Percentiles rank a stretch among this genome's conserved stretches.
Evolutionary conservation across 208 protist species (phyloP).

Genomic region (Novymonas esmeraldas): DNA sequence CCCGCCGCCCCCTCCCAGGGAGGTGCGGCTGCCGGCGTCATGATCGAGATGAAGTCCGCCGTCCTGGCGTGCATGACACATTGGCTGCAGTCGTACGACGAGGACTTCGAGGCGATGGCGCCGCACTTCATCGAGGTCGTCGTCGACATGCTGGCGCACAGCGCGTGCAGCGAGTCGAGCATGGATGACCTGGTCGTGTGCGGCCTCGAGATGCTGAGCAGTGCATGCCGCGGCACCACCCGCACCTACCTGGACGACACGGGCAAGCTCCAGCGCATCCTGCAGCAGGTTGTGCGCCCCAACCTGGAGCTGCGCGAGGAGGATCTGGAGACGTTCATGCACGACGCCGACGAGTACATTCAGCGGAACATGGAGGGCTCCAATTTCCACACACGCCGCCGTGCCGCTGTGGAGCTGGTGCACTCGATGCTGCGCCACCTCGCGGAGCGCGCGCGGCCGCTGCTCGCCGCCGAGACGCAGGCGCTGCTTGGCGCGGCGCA

Average conservation of each 20-base stretch:
- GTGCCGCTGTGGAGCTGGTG: slow-evolving; percentile 92
- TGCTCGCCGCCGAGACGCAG: slow-evolving; percentile 61
- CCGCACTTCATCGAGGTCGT: slow-evolving; percentile 85
- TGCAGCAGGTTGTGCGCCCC: slow-evolving; percentile 94
- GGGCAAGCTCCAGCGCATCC: slow-evolving; percentile 81
- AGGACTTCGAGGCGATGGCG: slow-evolving; percentile 92
- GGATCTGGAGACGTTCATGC: slow-evolving; percentile 94
- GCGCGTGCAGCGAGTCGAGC: slow-evolving; percentile 24
- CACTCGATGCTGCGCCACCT: slow-evolving; percentile 83
- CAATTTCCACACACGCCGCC: slow-evolving; percentile 92
- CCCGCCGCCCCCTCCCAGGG: slow-evolving; percentile 10
- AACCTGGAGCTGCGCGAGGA: slow-evolving; percentile 91
- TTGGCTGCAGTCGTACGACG: slow-evolving; percentile 93
- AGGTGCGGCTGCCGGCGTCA: neutral
- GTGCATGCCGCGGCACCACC: slow-evolving; percentile 80
- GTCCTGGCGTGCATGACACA: slow-evolving; percentile 91
- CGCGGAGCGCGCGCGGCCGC: slow-evolving; percentile 50
- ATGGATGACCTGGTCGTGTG: slow-evolving; percentile 90
- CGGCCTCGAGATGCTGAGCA: slow-evolving; percentile 90
- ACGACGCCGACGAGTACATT: slow-evolving; percentile 97
- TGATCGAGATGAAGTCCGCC: slow-evolving; percentile 87
- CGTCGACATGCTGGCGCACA: slow-evolving; percentile 85
- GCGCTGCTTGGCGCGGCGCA: slow-evolving; percentile 59
- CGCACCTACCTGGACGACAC: slow-evolving; percentile 72
- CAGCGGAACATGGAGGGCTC: slow-evolving; percentile 97